Conservation (phyloP, 805 yeast species). For the Schizosaccharomyces osmophilus region DNA sequence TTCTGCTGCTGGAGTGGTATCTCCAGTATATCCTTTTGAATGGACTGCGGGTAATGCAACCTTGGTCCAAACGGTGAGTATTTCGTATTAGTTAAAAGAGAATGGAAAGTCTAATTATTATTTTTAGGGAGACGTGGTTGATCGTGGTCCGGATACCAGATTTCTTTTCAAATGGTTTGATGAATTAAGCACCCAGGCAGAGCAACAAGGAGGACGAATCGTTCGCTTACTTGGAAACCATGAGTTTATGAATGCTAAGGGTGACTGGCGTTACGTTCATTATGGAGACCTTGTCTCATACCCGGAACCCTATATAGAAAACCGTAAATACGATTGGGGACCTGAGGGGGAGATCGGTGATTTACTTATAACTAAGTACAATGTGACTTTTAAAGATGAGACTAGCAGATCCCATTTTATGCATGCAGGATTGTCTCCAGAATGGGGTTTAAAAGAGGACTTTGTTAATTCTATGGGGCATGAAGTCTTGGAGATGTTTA, state of each 20-base stretch:
- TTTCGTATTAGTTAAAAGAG: no score
- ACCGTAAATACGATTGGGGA: neutral
- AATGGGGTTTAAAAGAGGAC: neutral
- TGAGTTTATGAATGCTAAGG: conserved; percentile 1
- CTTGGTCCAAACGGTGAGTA: neutral
- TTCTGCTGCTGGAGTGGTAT: neutral
- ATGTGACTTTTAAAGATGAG: neutral
- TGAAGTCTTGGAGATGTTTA: neutral
- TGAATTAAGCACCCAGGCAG: neutral
- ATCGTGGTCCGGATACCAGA: conserved; percentile 2
- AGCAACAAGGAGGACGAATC: neutral
- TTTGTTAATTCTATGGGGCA: neutral
- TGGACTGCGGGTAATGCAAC: conserved; percentile 1
- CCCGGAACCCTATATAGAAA: neutral
- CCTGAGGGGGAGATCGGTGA: neutral
- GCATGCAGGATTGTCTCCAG: conserved; percentile 1
- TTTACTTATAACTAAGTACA: neutral
- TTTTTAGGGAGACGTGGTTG: neutral
- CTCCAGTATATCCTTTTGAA: neutral
- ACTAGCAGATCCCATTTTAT: neutral
- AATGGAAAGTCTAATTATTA: neutral
- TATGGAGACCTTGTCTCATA: neutral
- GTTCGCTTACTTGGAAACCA: conserved; percentile 1
- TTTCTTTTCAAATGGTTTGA: neutral
- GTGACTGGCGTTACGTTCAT: conserved; percentile 2